These are phyloP conservation scores for Tuber melanosporum DNA, from an alignment of 495 filamentous ascomycete genomes.

Conservation along the genomic window DNA sequence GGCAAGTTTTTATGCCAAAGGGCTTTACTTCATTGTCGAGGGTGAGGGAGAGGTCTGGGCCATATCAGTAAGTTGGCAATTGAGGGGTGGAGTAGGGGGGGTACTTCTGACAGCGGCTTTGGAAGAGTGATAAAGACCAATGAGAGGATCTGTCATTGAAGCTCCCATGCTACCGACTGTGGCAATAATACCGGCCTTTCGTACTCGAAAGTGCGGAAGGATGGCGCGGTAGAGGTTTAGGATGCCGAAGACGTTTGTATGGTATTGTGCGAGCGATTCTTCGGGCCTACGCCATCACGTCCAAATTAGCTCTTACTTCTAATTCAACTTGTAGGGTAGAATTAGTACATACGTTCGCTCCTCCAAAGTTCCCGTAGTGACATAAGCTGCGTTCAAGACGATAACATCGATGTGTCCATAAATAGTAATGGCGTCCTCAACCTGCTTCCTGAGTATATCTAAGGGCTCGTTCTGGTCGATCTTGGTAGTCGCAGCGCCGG, in stretches of 20 bases:
- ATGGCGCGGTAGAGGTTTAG: slow-evolving; percentile 48
- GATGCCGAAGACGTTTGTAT: slow-evolving; percentile 51
- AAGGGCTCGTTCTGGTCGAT: slow-evolving; percentile 48
- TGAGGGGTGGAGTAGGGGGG: slow-evolving; percentile 9
- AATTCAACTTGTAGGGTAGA: not conserved
- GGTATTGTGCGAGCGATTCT: slow-evolving; percentile 44
- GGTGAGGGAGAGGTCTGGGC: slow-evolving; percentile 45
- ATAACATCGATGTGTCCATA: slow-evolving; percentile 50
- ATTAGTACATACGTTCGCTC: slow-evolving; percentile 44
- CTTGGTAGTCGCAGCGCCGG: slow-evolving; percentile 45
- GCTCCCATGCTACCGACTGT: slow-evolving; percentile 49
- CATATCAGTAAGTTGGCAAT: not conserved
- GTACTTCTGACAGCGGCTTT: slow-evolving; percentile 53
- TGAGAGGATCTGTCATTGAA: slow-evolving; percentile 44
- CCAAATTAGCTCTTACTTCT: not conserved
- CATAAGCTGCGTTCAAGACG: slow-evolving; percentile 52
- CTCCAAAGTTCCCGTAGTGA: slow-evolving; percentile 44
- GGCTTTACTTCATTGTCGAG: slow-evolving; percentile 48
- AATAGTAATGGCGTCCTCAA: slow-evolving; percentile 45
- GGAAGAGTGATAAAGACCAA: slow-evolving; percentile 49
- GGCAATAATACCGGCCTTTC: slow-evolving; percentile 45
- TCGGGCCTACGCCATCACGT: slow-evolving; percentile 30
- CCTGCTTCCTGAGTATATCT: slow-evolving; percentile 39
- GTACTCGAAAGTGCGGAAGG: slow-evolving; percentile 49
- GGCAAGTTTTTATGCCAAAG: slow-evolving; percentile 47